Evolutionary conservation across 805 yeast genomes (phyloP).

Genomic region (Candida sithepensis): DNA sequence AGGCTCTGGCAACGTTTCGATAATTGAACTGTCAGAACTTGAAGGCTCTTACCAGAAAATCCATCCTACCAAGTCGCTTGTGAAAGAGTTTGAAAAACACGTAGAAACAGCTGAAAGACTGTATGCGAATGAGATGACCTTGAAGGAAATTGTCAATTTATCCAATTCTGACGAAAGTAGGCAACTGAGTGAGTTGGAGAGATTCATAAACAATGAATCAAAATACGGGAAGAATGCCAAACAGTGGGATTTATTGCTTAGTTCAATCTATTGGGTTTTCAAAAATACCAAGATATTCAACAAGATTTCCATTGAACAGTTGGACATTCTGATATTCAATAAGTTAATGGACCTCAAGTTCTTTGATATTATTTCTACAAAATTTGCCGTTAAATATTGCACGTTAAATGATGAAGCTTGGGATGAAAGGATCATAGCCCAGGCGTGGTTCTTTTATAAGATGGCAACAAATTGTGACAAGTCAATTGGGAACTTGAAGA

Average conservation of each 20-base stretch:
- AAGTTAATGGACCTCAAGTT: conserved; percentile 21
- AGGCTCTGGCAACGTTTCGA: not conserved
- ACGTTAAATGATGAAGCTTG: conserved; percentile 10
- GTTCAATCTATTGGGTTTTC: conserved; percentile 28
- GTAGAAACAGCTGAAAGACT: conserved; percentile 29
- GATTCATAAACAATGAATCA: conserved; percentile 26
- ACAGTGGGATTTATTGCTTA: conserved; percentile 24
- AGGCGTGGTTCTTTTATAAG: conserved; percentile 27
- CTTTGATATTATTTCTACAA: conserved; percentile 14
- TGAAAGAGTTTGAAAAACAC: conserved; percentile 15
- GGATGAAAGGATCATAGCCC: conserved; percentile 8
- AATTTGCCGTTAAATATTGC: conserved; percentile 19
- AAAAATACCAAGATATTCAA: conserved; percentile 24
- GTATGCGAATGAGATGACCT: conserved; percentile 23
- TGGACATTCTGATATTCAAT: conserved; percentile 21
- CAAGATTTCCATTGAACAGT: conserved; percentile 16
- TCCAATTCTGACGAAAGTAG: conserved; percentile 11
- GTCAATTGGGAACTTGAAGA: conserved; percentile 25
- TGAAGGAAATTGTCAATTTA: conserved; percentile 22
- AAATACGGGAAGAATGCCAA: conserved; percentile 12
- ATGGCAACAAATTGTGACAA: conserved; percentile 29
- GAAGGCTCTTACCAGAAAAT: conserved; percentile 3
- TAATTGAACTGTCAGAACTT: not conserved
- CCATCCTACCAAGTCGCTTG: conserved; percentile 13
- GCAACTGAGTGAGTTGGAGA: conserved; percentile 24